These are phyloP conservation scores for Coemansia biformis DNA, from an alignment of 192 early-diverging fungal genomes.

Conservation along the genomic window DNA sequence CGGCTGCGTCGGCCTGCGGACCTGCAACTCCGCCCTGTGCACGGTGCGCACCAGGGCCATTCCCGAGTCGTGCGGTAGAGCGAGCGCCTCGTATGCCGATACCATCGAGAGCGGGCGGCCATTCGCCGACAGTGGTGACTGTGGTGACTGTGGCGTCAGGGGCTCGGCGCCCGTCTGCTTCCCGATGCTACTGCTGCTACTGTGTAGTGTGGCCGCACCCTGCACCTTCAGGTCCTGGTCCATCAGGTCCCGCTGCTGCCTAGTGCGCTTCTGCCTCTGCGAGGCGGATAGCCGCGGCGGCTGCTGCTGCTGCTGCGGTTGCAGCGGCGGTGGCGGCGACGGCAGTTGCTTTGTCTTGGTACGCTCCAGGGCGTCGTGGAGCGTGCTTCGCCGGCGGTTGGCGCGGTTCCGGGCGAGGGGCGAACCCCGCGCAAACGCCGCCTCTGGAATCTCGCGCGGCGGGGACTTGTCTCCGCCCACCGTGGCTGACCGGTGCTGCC, in stretches of 20 bases:
- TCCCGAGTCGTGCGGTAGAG: constrained; percentile 16
- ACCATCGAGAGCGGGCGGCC: constrained; percentile 7
- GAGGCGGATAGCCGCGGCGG: too few relatives aligned
- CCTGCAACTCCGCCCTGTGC: constrained; percentile 46
- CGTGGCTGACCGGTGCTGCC: constrained; percentile 37
- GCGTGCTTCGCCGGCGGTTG: constrained; percentile 40
- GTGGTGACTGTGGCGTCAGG: too few relatives aligned
- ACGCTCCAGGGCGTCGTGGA: constrained; percentile 45
- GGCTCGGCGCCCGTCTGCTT: not conserved
- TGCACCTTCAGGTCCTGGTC: constrained; percentile 5
- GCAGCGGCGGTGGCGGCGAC: constrained; percentile 1
- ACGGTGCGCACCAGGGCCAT: constrained; percentile 25
- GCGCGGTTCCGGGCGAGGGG: constrained; percentile 28
- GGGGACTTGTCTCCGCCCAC: constrained; percentile 27
- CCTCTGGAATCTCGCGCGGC: constrained; percentile 25
- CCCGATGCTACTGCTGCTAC: constrained; percentile 2
- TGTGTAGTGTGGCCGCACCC: constrained; percentile 3
- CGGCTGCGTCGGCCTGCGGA: constrained; percentile 20
- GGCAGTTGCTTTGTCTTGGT: constrained; percentile 16
- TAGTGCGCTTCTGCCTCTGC: too few relatives aligned
- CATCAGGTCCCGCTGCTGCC: not conserved
- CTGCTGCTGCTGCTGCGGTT: constrained; percentile 7
- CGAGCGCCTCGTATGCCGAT: constrained; percentile 13
- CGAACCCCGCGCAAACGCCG: constrained; percentile 16
- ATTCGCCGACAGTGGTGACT: not conserved